These are phyloP conservation scores for Mycena indigotica DNA, from an alignment of 768 basidiomycete genomes.

Conservation along the genomic window DNA sequence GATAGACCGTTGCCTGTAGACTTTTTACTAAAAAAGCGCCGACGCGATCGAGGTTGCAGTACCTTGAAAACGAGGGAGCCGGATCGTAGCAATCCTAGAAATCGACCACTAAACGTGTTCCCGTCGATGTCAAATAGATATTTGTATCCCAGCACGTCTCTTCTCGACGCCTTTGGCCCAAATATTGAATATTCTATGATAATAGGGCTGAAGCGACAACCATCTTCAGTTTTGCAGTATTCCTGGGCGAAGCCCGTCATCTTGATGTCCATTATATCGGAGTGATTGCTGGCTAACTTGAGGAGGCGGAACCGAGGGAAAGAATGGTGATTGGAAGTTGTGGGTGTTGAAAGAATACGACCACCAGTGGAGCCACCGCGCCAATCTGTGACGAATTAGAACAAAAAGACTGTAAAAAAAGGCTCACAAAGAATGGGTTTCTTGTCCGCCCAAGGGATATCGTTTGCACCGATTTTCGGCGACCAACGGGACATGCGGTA, in stretches of 20 bases:
- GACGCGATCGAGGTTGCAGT: background rate
- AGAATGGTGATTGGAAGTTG: constrained; percentile 17
- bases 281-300: constrained; percentile 5
- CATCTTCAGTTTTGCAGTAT: constrained; percentile 8
- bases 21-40: background rate
- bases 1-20: constrained; percentile 8
- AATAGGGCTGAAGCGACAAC: constrained; percentile 11
- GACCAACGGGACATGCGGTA: constrained; percentile 13
- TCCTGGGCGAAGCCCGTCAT: constrained; percentile 12
- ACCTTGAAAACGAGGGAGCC: constrained; percentile 25
- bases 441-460: constrained; percentile 15
- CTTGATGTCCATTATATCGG: constrained; percentile 11
- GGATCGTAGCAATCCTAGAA: constrained; percentile 15
- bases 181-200: constrained; percentile 15
- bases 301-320: constrained; percentile 22
- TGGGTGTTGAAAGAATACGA: background rate
- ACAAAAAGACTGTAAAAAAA: background rate
- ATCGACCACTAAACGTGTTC: constrained; percentile 23
- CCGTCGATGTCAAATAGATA: constrained; percentile 22
- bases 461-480: background rate
- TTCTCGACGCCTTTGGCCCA: background rate
- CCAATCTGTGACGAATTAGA: constrained; percentile 12
- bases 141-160: constrained; percentile 12
- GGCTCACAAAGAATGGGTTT: constrained; percentile 15
- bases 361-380: constrained; percentile 22